phyloP scores from a whole-genome alignment of 768 basidiomycete species.

The Chlorophyllum brunneum region DNA sequence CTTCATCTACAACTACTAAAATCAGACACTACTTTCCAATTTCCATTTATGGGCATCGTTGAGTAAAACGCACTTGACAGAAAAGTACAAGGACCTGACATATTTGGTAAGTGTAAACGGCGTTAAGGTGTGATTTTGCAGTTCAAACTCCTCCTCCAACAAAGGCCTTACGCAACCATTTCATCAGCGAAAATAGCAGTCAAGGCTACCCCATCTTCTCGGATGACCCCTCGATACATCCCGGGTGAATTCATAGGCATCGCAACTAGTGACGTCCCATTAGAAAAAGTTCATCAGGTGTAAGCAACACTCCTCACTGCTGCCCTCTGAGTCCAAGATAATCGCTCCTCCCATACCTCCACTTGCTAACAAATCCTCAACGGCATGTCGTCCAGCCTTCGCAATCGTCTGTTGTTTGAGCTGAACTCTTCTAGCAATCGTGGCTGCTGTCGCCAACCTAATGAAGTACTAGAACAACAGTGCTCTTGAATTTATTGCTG shows the following conservation, averaged over 20 bases:
- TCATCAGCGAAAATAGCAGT: constrained; percentile 81
- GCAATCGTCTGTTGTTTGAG: constrained; percentile 53
- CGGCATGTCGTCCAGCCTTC: constrained; percentile 49
- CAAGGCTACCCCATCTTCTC: constrained; percentile 62
- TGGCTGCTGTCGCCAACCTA: constrained; percentile 59
- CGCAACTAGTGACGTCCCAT: constrained; percentile 43
- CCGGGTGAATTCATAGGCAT: constrained; percentile 74
- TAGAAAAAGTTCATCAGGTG: background rate
- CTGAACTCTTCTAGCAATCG: constrained; percentile 63
- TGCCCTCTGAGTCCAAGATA: constrained; percentile 64
- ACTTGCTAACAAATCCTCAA: constrained; percentile 52
- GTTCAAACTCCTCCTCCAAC: too few relatives aligned
- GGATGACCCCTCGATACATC: constrained; percentile 80
- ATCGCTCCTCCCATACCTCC: constrained; percentile 77
- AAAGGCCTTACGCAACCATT: constrained; percentile 24
- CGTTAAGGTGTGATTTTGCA: background rate
- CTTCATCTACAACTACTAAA: background rate
- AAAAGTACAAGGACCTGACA: constrained; percentile 6
- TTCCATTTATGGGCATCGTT: background rate
- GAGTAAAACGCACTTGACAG: background rate
- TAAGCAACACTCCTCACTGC: constrained; percentile 40
- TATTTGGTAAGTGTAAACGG: constrained; percentile 7
- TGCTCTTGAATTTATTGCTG: constrained; percentile 1
- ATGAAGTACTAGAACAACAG: constrained; percentile 62
- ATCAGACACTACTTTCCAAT: background rate